A percentile compares a stretch with the other conserved stretches of the same genome.
These are phyloP conservation scores for Pyrenophora teres DNA, from an alignment of 2,329 filamentous ascomycete genomes.

Conservation along the genomic window DNA sequence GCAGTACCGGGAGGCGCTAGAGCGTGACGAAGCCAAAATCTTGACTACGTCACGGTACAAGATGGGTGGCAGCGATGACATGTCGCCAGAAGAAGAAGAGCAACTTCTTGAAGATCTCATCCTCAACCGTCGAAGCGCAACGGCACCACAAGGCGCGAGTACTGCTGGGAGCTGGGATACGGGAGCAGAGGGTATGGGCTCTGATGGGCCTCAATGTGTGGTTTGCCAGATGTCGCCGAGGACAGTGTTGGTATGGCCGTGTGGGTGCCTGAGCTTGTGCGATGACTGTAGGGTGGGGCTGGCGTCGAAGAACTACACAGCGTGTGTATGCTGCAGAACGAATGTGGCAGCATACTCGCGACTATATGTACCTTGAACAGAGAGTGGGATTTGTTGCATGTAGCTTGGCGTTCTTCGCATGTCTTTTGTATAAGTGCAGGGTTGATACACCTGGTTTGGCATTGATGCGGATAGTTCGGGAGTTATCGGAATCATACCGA, in stretches of 20 bases:
- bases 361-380: slow-evolving; percentile 76
- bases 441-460: no score
- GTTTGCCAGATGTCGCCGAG: slow-evolving; percentile 87
- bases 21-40: slow-evolving; percentile 71
- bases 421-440: neutral
- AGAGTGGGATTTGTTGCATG: neutral
- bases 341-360: slow-evolving; percentile 88
- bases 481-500: slow-evolving; percentile 4
- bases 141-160: slow-evolving; percentile 32
- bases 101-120: slow-evolving; percentile 64
- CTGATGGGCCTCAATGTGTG: slow-evolving; percentile 81
- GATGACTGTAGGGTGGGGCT: slow-evolving; percentile 93
- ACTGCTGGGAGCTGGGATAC: slow-evolving; percentile 63
- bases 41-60: slow-evolving; percentile 54
- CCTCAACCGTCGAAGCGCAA: slow-evolving; percentile 56
- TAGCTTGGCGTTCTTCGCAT: neutral
- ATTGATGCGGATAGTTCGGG: neutral
- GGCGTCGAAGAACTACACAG: slow-evolving; percentile 96
- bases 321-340: slow-evolving; percentile 90
- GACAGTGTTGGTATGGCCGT: slow-evolving; percentile 94
- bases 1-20: slow-evolving; percentile 70
- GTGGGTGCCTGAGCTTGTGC: slow-evolving; percentile 89
- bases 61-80: slow-evolving; percentile 24
- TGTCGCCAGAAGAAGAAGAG: slow-evolving; percentile 59
- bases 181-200: slow-evolving; percentile 74